A percentile compares a stretch with the other conserved stretches of the same genome.
Evolutionary conservation across 2,329 filamentous ascomycete genomes (phyloP).

Genomic region (Parasarocladium wereldwijsianum): DNA sequence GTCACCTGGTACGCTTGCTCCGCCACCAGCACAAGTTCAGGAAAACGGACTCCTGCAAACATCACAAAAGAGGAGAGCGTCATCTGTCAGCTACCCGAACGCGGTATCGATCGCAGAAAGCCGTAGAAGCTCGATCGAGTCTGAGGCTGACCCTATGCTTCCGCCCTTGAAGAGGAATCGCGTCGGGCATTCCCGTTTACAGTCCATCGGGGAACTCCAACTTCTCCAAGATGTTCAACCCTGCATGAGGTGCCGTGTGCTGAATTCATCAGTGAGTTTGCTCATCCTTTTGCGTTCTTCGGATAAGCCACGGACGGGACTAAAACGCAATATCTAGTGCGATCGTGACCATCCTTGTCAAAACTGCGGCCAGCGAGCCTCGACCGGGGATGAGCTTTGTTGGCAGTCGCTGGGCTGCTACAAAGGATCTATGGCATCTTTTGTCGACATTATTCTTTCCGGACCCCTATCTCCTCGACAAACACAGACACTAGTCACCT

Average conservation of each 20-base stretch:
- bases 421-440: conserved; percentile 28
- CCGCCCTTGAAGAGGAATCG: conserved; percentile 40
- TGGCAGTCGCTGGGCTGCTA: conserved; percentile 37
- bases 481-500: conserved; percentile 33
- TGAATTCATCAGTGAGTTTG: conserved; percentile 28
- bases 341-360: conserved; percentile 34
- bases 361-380: conserved; percentile 25
- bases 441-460: conserved; percentile 35
- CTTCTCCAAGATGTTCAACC: conserved; percentile 30
- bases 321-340: conserved; percentile 24
- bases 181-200: conserved; percentile 34
- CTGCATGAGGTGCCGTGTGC: conserved; percentile 36
- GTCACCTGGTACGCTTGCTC: too few species aligned
- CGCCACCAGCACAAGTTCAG: too few species aligned
- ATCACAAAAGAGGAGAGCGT: conserved; percentile 5
- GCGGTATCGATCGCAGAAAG: conserved; percentile 20
- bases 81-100: conserved; percentile 18
- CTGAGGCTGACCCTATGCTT: conserved; percentile 34
- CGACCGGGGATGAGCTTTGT: conserved; percentile 24
- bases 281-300: neutral
- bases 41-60: too few species aligned
- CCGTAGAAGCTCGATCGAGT: conserved; percentile 26
- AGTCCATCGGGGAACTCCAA: conserved; percentile 42
- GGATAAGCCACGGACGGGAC: neutral
- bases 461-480: conserved; percentile 35